These are phyloP conservation scores for Spathaspora sp. DNA, from an alignment of 805 yeast genomes.

Conservation along the genomic window DNA sequence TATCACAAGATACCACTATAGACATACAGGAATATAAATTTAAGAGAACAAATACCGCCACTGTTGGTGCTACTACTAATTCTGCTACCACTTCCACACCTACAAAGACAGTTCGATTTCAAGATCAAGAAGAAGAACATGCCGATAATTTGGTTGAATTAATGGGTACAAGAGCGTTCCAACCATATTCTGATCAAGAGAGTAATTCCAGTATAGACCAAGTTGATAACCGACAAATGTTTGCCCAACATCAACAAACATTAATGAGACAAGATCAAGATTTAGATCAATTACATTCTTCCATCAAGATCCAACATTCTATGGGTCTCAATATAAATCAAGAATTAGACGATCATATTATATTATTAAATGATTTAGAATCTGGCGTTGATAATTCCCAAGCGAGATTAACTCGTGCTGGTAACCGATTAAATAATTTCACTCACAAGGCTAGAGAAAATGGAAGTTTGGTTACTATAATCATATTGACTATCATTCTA, in stretches of 20 bases:
- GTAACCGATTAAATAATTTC: constrained; percentile 26
- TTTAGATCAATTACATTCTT: constrained; percentile 30
- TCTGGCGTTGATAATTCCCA: constrained; percentile 35
- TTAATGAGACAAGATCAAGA: constrained; percentile 35
- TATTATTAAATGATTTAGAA: constrained; percentile 38
- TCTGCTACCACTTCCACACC: neutral
- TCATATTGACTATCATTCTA: constrained; percentile 37
- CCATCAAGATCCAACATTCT: constrained; percentile 31
- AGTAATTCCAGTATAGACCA: constrained; percentile 21
- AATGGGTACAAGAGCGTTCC: constrained; percentile 29
- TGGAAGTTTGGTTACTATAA: constrained; percentile 40
- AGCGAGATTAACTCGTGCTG: constrained; percentile 28
- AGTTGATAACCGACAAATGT: constrained; percentile 34
- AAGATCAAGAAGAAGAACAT: constrained; percentile 30
- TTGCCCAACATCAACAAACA: constrained; percentile 41
- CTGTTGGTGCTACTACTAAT: neutral
- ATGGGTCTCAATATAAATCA: constrained; percentile 38
- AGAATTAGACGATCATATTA: constrained; percentile 40
- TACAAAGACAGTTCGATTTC: constrained; percentile 30
- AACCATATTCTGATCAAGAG: constrained; percentile 30
- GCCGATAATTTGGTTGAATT: constrained; percentile 23
- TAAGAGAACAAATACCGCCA: neutral
- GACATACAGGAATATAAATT: constrained; percentile 30
- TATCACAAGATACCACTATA: constrained; percentile 24
- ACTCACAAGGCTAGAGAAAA: constrained; percentile 34